A percentile compares a stretch with the other conserved stretches of the same genome.
These are phyloP conservation scores for Magnusiomyces tetraspermus DNA, from an alignment of 1,139 yeast species.

Conservation along the genomic window DNA sequence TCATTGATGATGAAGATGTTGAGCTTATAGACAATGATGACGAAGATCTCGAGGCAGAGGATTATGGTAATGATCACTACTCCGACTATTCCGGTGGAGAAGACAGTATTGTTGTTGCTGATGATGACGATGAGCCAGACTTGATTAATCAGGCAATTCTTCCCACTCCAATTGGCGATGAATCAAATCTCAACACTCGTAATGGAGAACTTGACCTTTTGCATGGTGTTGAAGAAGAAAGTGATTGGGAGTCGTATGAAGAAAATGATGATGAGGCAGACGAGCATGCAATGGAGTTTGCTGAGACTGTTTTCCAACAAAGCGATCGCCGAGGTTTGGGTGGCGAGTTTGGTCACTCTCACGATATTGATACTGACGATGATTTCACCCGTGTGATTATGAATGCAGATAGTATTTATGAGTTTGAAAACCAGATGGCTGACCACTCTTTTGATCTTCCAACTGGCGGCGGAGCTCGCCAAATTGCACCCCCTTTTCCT, in stretches of 20 bases:
- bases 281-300: conserved; percentile 22
- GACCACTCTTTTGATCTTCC: conserved; percentile 8
- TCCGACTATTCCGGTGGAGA: conserved; percentile 5
- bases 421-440: neutral
- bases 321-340: conserved; percentile 17
- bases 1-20: conserved; percentile 22
- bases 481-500: no score
- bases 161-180: conserved; percentile 6
- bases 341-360: conserved; percentile 7
- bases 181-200: conserved; percentile 24
- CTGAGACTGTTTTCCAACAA: conserved; percentile 16
- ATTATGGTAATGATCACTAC: conserved; percentile 2
- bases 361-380: neutral
- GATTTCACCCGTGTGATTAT: neutral
- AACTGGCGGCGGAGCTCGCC: no score
- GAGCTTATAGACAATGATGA: no score
- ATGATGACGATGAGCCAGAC: neutral
- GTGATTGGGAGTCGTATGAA: conserved; percentile 25
- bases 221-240: conserved; percentile 19
- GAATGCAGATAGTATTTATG: conserved; percentile 29
- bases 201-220: neutral
- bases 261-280: conserved; percentile 27
- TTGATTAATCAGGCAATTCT: neutral
- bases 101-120: conserved; percentile 1
- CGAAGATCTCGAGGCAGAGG: neutral